These are phyloP conservation scores for Globisporangium megalacanthum DNA, from an alignment of 352 stramenopile species.

Conservation along the genomic window DNA sequence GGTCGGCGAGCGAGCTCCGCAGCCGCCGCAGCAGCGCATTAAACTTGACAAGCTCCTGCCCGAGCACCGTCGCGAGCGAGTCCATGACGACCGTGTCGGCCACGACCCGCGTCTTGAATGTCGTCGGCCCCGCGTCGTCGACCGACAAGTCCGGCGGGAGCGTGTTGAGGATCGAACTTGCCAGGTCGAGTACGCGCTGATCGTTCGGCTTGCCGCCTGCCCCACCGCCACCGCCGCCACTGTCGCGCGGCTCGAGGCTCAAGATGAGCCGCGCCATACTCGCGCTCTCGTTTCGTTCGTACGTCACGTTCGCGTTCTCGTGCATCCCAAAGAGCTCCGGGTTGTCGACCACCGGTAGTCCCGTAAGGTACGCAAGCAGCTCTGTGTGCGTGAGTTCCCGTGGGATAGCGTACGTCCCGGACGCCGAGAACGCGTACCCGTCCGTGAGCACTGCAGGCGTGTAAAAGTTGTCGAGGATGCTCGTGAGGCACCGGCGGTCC, in stretches of 20 bases:
- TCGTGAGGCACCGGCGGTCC: slow-evolving; percentile 93
- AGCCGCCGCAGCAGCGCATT: slow-evolving; percentile 87
- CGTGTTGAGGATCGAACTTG: slow-evolving; percentile 76
- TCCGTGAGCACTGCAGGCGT: slow-evolving; percentile 81
- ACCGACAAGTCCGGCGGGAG: slow-evolving; percentile 63
- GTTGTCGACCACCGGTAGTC: slow-evolving; percentile 76
- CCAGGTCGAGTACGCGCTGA: slow-evolving; percentile 32
- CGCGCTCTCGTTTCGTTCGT: slow-evolving; percentile 91
- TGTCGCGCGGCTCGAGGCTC: slow-evolving; percentile 71
- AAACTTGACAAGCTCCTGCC: slow-evolving; percentile 90
- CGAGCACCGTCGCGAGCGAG: slow-evolving; percentile 89
- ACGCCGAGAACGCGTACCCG: slow-evolving; percentile 81
- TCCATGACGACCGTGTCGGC: slow-evolving; percentile 91
- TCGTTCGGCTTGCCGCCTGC: slow-evolving; percentile 59
- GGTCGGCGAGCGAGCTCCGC: slow-evolving; percentile 74
- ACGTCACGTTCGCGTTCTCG: slow-evolving; percentile 92
- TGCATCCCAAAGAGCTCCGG: slow-evolving; percentile 93
- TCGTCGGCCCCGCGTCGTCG: slow-evolving; percentile 87
- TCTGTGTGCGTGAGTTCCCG: slow-evolving; percentile 41
- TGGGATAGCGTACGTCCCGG: slow-evolving; percentile 73
- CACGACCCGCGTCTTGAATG: slow-evolving; percentile 78
- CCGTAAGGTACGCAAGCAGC: slow-evolving; percentile 79
- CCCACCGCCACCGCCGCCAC: slow-evolving; percentile 34
- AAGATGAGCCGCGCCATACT: slow-evolving; percentile 87
- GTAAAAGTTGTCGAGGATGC: slow-evolving; percentile 91